These are phyloP conservation scores for Dipteronia sinensis DNA, from an alignment of 345 rosid genomes.

Conservation along the genomic window DNA sequence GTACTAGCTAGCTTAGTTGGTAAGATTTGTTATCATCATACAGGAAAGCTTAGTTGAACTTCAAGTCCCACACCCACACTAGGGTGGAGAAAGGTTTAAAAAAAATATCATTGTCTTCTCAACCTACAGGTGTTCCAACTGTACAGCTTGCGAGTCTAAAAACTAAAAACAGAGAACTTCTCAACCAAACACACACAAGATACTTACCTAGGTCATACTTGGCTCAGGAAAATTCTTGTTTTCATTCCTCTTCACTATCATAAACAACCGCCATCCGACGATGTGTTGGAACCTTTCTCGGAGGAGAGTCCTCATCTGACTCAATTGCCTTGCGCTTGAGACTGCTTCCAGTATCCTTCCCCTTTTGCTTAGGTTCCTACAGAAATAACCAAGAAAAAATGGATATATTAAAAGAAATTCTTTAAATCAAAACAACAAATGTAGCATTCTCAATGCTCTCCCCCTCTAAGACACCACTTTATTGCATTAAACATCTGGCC, in stretches of 20 bases:
- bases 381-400: not conserved
- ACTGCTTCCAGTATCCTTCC: constrained; percentile 52
- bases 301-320: constrained; percentile 91
- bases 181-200: not conserved
- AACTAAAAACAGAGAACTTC: not conserved
- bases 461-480: not conserved
- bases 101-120: not conserved
- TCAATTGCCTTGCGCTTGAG: constrained; percentile 77
- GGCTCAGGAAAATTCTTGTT: not conserved
- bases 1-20: not conserved
- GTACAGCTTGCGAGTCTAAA: not conserved
- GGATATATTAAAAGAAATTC: not conserved
- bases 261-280: constrained; percentile 85
- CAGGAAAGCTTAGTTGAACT: not conserved
- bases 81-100: not conserved
- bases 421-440: not conserved
- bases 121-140: not conserved
- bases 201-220: constrained; percentile 5
- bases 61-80: not conserved
- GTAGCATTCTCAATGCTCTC: not conserved
- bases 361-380: constrained; percentile 65
- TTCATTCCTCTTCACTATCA: constrained; percentile 86
- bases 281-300: constrained; percentile 69
- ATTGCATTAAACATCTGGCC: not conserved
- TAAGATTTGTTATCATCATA: no score